Evolutionary conservation across 257 asterid genomes (phyloP).

Genomic region (Echium plantagineum): DNA sequence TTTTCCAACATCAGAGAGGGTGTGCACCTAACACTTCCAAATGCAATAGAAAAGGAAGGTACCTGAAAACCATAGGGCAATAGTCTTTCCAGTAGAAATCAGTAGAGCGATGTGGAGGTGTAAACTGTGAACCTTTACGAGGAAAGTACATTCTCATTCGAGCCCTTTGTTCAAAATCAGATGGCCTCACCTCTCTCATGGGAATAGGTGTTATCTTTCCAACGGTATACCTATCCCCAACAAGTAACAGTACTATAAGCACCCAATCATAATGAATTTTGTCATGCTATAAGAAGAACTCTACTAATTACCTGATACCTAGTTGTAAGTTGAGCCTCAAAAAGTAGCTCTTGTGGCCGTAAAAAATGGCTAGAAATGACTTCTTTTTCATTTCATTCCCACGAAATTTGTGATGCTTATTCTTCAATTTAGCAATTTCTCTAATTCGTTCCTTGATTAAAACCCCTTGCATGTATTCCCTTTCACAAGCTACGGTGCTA

Average conservation of each 20-base stretch:
- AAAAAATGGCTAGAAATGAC: slow-evolving; percentile 39
- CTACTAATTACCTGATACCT: slow-evolving; percentile 70
- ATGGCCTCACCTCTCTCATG: slow-evolving; percentile 76
- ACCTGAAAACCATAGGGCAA: slow-evolving; percentile 13
- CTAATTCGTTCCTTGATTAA: slow-evolving; percentile 62
- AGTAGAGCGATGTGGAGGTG: slow-evolving; percentile 9
- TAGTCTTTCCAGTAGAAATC: slow-evolving; percentile 11
- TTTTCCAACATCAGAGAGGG: too few species aligned
- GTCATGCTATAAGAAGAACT: not conserved
- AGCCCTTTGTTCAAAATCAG: slow-evolving; percentile 86
- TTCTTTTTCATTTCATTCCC: slow-evolving; percentile 42
- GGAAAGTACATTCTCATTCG: slow-evolving; percentile 36
- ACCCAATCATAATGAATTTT: too few species aligned
- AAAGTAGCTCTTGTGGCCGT: slow-evolving; percentile 65
- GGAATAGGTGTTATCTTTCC: slow-evolving; percentile 96
- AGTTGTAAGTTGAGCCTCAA: slow-evolving; percentile 90
- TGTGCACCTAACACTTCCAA: not conserved
- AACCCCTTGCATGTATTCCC: slow-evolving; percentile 98
- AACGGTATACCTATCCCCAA: slow-evolving; percentile 61
- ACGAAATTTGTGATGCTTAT: slow-evolving; percentile 41
- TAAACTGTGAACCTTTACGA: slow-evolving; percentile 10
- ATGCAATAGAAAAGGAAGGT: not conserved
- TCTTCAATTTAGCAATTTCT: slow-evolving; percentile 34
- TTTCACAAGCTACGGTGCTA: slow-evolving; percentile 53
- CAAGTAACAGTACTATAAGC: slow-evolving; percentile 19